Percentiles rank a stretch among this genome's conserved stretches.
Conservation (phyloP, 2,329 filamentous ascomycete genomes). For the Botrytis galanthina region DNA sequence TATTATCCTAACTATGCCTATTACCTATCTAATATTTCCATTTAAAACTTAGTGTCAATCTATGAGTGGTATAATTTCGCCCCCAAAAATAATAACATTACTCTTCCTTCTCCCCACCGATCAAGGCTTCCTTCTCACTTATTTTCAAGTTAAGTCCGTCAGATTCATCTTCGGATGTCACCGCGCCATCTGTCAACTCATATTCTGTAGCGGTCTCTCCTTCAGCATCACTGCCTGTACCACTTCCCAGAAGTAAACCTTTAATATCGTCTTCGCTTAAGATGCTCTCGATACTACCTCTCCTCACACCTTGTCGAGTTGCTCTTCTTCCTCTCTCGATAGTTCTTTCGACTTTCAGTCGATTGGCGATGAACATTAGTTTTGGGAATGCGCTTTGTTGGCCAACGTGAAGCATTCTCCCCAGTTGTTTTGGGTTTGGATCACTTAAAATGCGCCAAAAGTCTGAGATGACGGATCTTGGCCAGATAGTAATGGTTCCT, state of each 20-base stretch:
- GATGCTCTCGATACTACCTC: slow-evolving; percentile 58
- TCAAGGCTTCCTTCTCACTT: background rate
- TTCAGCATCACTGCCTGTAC: slow-evolving; percentile 31
- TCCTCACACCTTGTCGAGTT: slow-evolving; percentile 48
- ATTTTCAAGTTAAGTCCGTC: slow-evolving; percentile 17
- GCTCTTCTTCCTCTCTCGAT: slow-evolving; percentile 59
- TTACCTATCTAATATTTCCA: background rate
- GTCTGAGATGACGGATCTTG: slow-evolving; percentile 73
- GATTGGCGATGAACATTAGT: slow-evolving; percentile 84
- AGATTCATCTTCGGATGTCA: slow-evolving; percentile 30
- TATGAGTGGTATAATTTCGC: background rate
- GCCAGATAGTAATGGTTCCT: slow-evolving; percentile 96
- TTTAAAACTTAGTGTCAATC: background rate
- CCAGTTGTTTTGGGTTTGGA: slow-evolving; percentile 70
- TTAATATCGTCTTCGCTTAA: slow-evolving; percentile 59
- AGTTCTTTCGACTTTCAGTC: slow-evolving; percentile 76
- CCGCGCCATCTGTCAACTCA: slow-evolving; percentile 33
- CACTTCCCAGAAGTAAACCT: slow-evolving; percentile 44
- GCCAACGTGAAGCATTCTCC: slow-evolving; percentile 85
- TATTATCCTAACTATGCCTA: background rate
- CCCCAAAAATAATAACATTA: background rate
- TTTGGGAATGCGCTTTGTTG: slow-evolving; percentile 89
- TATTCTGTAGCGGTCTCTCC: slow-evolving; percentile 39
- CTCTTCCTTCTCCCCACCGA: background rate
- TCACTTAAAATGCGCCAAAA: slow-evolving; percentile 85